A percentile compares a stretch with the other conserved stretches of the same genome.
Evolutionary conservation across 805 yeast species (phyloP).

Genomic region (Candida hungchunana): DNA sequence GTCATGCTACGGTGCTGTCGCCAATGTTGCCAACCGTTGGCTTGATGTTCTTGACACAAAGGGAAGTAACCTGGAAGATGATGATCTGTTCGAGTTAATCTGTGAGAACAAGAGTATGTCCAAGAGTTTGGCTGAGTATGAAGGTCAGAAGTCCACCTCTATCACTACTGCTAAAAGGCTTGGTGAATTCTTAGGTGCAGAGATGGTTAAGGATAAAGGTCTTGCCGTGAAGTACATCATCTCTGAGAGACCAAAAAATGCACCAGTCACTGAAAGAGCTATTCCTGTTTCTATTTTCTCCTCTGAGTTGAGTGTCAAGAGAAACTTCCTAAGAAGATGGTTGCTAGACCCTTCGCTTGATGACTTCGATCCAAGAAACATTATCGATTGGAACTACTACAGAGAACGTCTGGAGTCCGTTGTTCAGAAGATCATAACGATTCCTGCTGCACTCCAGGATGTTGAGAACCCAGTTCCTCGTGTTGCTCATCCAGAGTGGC

Average conservation of each 20-base stretch:
- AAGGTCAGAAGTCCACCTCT: constrained; percentile 85
- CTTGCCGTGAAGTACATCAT: constrained; percentile 92
- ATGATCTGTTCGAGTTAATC: constrained; percentile 89
- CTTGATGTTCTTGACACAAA: constrained; percentile 84
- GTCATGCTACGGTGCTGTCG: constrained; percentile 83
- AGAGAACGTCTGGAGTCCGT: constrained; percentile 88
- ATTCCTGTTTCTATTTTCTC: constrained; percentile 95
- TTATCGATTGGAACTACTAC: constrained; percentile 93
- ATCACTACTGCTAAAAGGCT: constrained; percentile 92
- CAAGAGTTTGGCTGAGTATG: constrained; percentile 85
- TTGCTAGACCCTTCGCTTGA: constrained; percentile 70
- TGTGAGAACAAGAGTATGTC: constrained; percentile 97
- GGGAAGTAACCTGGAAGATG: constrained; percentile 86
- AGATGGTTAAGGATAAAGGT: constrained; percentile 95
- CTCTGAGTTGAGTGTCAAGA: constrained; percentile 67
- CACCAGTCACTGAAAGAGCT: constrained; percentile 95
- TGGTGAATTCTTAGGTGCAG: constrained; percentile 93
- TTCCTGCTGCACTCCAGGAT: constrained; percentile 94
- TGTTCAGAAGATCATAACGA: constrained; percentile 89
- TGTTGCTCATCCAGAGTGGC: constrained; percentile 93
- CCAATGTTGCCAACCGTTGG: constrained; percentile 93
- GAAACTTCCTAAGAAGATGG: constrained; percentile 81
- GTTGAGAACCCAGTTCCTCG: constrained; percentile 91
- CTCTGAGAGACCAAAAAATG: constrained; percentile 72
- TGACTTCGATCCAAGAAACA: constrained; percentile 80